Base-by-base conservation (phyloP, 73 alveolate species). In the Paraurostyla sp. region DNA sequence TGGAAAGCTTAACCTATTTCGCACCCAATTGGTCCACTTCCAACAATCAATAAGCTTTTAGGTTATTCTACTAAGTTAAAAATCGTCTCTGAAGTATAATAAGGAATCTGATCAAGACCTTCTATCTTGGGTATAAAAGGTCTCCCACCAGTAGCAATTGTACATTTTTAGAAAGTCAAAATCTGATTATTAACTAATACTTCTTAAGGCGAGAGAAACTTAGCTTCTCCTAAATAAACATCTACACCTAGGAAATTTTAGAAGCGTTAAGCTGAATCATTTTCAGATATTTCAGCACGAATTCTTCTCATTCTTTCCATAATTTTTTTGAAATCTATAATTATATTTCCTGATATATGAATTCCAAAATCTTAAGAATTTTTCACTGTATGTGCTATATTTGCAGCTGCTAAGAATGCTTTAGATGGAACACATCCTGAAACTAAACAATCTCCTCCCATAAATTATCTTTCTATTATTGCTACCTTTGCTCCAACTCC, bases 381-480 rank as follows among this genome's bases (percentile, higher is more conserved):
- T 22, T 76, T 75, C 22, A 60, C 81, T n/a, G 85, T n/a, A 43
- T 80, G 92, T 32, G 96, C 98, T 16, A 76, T 89, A 33, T 76
- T 87, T 29, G 96, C 93, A 0, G 96, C 93, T 9, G 87, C 84
- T 40, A 93, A 52, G 81, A 94, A 87, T 0, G 98, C 96, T 75
- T 95, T 95, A 25, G 98, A 95, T 30, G 98, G 98, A 36, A 95
- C 98, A 71, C 98, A 95, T 49, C 98, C 98, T 32, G 65, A 78
- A 49, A 92, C 94, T 33, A 92, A 71, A 80, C 98, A 94, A 51
- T 94, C 98, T 29, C 98, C 98, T 52, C 97, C 97, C 76, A 91
- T 91, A 82, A 93, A 51, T 46, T 65, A 83, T 62, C 94, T 71
- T 71, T 95, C 98, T 45, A 95, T 92, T 32, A 95, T 54, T 23